phyloP scores from a whole-genome alignment of 805 yeast species.

The Martiniozyma abietophila region DNA sequence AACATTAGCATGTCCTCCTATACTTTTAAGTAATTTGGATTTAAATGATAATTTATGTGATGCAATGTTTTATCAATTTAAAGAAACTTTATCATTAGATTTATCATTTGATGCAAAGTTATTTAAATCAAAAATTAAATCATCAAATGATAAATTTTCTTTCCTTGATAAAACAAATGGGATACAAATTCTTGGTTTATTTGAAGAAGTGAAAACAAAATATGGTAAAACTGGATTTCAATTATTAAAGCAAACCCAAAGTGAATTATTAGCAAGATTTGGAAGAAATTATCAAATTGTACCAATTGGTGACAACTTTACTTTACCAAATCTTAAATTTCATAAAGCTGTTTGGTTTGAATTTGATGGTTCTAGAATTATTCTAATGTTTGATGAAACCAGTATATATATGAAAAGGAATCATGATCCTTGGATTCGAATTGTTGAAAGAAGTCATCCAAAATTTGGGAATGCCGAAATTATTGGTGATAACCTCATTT shows the following conservation, averaged over 20 bases:
- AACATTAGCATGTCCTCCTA: slow-evolving; percentile 5
- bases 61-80: slow-evolving; percentile 9
- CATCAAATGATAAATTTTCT: slow-evolving; percentile 5
- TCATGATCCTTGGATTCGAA: no score
- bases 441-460: no score
- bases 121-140: slow-evolving; percentile 6
- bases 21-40: slow-evolving; percentile 6
- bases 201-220: slow-evolving; percentile 7
- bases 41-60: slow-evolving; percentile 8
- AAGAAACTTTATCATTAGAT: slow-evolving; percentile 5
- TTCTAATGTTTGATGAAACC: no score
- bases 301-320: no score
- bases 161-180: slow-evolving; percentile 6
- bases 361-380: no score
- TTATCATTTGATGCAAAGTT: slow-evolving; percentile 4
- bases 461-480: slow-evolving; percentile 6
- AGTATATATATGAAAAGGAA: no score
- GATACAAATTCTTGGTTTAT: slow-evolving; percentile 7
- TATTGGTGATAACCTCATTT: slow-evolving; percentile 2
- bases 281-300: no score
- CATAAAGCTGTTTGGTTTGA: no score
- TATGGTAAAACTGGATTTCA: slow-evolving; percentile 9
- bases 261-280: no score
- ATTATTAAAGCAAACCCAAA: no score
- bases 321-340: no score